phyloP scores from a whole-genome alignment of 106 monocot species.

The Platanthera guangdongensis region DNA sequence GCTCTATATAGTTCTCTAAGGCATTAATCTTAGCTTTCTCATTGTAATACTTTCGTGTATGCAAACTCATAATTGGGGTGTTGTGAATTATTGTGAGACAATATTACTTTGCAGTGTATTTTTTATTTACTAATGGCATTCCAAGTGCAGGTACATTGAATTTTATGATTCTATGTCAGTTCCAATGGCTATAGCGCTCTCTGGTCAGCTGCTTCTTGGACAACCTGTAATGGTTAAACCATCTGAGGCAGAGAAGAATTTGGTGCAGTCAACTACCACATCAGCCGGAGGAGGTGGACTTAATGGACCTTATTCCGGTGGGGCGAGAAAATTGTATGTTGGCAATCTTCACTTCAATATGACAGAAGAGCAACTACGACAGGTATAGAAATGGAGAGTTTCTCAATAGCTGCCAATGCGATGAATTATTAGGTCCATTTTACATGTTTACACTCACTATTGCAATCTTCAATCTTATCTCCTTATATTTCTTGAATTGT shows the following conservation, averaged over 20 bases:
- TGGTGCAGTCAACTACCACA: slow-evolving; percentile 63
- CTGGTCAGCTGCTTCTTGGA: slow-evolving; percentile 74
- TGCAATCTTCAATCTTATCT: neutral
- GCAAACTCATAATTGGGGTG: neutral
- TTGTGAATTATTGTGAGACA: neutral
- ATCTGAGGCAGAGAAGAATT: slow-evolving; percentile 93
- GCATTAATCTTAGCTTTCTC: neutral
- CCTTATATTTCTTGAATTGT: neutral
- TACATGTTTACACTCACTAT: neutral
- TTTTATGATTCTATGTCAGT: slow-evolving; percentile 97
- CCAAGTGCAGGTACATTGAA: slow-evolving; percentile 73
- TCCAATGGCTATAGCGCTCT: slow-evolving; percentile 95
- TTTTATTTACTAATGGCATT: neutral
- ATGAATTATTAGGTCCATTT: neutral
- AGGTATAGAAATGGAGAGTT: slow-evolving; percentile 35
- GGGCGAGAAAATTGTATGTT: slow-evolving; percentile 80
- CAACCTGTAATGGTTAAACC: slow-evolving; percentile 96
- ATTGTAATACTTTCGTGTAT: neutral
- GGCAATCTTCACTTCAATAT: slow-evolving; percentile 91
- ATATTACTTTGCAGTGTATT: neutral
- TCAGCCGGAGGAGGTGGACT: slow-evolving; percentile 34
- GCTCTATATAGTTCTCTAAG: neutral
- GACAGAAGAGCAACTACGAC: slow-evolving; percentile 78
- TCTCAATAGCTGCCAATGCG: neutral
- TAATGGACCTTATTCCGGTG: slow-evolving; percentile 54